Percentiles rank a stretch among this genome's conserved stretches.
Evolutionary conservation across 495 filamentous ascomycete species (phyloP).

Genomic region (Neurospora intermedia): DNA sequence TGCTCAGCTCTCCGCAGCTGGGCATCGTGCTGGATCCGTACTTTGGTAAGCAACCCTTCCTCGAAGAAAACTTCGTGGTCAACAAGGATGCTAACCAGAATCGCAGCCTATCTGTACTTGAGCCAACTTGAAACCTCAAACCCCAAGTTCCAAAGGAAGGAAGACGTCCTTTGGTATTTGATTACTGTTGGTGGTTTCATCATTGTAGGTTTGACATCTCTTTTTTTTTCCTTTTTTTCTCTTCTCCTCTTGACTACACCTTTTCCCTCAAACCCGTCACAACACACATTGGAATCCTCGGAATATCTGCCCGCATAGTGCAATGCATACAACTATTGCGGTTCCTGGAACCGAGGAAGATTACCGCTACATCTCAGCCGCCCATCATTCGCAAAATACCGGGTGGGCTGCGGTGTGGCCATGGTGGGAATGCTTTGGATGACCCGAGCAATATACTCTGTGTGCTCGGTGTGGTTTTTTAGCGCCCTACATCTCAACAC

Average conservation of each 20-base stretch:
- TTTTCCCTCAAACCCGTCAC: background rate
- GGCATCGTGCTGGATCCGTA: conserved; percentile 73
- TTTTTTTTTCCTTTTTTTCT: background rate
- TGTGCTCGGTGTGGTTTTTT: conserved; percentile 61
- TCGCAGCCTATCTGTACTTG: conserved; percentile 30
- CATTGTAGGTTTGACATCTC: conserved; percentile 28
- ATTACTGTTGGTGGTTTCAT: conserved; percentile 32
- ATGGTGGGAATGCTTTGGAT: conserved; percentile 90
- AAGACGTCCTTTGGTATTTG: conserved; percentile 40
- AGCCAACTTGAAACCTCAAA: conserved; percentile 31
- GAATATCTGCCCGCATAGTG: conserved; percentile 93
- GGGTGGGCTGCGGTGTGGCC: conserved; percentile 65
- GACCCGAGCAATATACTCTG: conserved; percentile 51
- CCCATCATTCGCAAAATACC: conserved; percentile 70
- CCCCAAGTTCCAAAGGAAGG: conserved; percentile 32
- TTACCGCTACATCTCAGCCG: conserved; percentile 68
- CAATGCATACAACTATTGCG: conserved; percentile 61
- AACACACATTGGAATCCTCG: conserved; percentile 45
- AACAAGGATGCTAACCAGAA: background rate
- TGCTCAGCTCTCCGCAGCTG: conserved; percentile 54
- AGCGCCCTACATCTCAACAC: conserved; percentile 70
- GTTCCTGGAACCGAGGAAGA: conserved; percentile 99
- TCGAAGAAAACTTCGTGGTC: background rate
- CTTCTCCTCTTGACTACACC: background rate
- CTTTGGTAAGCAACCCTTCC: conserved; percentile 45